Evolutionary conservation across 345 rosid genomes (phyloP), one percentile per base, ranked within the genome.

Genomic region (Citrus hindsii): DNA sequence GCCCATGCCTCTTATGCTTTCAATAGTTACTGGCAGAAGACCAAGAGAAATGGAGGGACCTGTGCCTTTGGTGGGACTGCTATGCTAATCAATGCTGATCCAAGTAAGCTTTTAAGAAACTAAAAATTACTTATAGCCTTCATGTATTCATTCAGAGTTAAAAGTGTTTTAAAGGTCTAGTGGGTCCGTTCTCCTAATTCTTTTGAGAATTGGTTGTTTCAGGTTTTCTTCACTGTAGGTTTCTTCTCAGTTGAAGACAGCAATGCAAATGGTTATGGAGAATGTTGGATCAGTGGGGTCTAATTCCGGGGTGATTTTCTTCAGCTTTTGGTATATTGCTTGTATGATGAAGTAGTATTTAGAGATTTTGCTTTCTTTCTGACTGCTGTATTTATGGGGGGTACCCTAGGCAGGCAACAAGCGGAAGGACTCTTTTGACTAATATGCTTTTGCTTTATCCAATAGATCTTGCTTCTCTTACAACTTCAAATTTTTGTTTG

Each of bases 1-100:
- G 92, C 96, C 42, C 96, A 92, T 55, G 93, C 96, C 1, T 92
- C 96, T 60, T 92, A 83, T 82, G 96, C 96, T 71, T 88, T 89
- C 83, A 90, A 89, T 64, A 88, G 89, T 78, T 92, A 90, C 75
- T 90, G 94, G 96, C 96, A 89, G 69, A 90, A 85, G 83, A 92
- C 76, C 66, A 92, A 90, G 77, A 82, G 90, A 82, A 75, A 68
- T 73, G 94, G 92, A 37, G 91, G 92, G 2, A 83, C 87, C 79
- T 92, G 96, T 74, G 80, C 79, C 71, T 92, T 92, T 48, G 93
- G 96, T 40, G 96, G 96, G 67, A 92, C 93, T 24, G 96, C 96
- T 55, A 90, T 92, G 91, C 67, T 92, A 56, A 90, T 90, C 79
- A 87, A 87, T 32, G 82, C 89, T 73, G 92, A 92, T 56, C 93